Evolutionary conservation across 2,329 filamentous ascomycete genomes (phyloP).

Genomic region (Rutstroemia sp.): DNA sequence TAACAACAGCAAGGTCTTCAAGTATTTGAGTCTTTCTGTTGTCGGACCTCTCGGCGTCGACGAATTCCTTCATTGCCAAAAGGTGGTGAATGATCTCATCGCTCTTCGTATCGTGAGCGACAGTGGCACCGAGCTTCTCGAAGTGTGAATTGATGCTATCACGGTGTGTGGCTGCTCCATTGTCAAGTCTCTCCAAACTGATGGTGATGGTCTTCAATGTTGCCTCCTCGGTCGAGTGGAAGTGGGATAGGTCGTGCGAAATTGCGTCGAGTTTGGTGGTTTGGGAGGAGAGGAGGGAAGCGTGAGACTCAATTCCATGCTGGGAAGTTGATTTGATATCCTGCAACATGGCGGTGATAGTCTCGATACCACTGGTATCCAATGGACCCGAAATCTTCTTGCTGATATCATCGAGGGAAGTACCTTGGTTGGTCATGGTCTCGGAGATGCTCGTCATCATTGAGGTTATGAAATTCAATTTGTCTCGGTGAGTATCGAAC

Average conservation of each 20-base stretch:
- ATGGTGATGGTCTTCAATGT: constrained; percentile 5
- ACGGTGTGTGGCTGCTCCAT: neutral
- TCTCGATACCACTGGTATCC: constrained; percentile 8
- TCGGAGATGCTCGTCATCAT: constrained; percentile 10
- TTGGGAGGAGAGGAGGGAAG: neutral
- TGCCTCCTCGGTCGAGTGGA: constrained; percentile 4
- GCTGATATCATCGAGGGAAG: constrained; percentile 8
- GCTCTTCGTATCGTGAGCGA: neutral
- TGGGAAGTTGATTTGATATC: neutral
- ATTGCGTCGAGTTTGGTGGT: constrained; percentile 7
- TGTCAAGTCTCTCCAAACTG: constrained; percentile 5
- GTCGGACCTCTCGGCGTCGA: neutral
- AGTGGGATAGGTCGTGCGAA: constrained; percentile 1
- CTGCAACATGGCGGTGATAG: constrained; percentile 2
- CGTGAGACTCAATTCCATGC: neutral
- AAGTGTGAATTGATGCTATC: constrained; percentile 2
- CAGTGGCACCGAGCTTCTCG: neutral
- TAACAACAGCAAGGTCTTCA: neutral
- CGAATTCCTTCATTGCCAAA: no score
- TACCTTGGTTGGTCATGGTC: constrained; percentile 8
- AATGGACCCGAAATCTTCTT: constrained; percentile 7
- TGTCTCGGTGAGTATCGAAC: constrained; percentile 7
- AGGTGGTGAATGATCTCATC: neutral
- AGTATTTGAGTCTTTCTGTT: neutral
- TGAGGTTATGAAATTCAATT: constrained; percentile 9